Evolutionary conservation across 257 asterid species (phyloP), one percentile per base, ranked within the genome.

Genomic region (Fraxinus cuspidata): DNA sequence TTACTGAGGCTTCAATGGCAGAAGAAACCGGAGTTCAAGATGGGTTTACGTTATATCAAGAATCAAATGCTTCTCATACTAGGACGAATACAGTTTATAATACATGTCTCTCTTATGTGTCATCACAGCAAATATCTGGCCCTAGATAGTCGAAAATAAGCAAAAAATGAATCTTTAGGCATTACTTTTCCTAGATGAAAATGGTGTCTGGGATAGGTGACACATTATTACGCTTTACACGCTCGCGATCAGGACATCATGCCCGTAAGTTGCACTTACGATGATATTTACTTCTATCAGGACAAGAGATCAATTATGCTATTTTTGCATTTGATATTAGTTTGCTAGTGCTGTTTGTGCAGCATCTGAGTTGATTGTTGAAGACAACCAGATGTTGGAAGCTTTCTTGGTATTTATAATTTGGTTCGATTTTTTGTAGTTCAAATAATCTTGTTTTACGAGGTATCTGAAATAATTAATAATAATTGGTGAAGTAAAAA

Each of bases 81-180:
- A 83, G 87, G 73, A 49, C 78, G 18, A 72, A 74, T 35, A 83
- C 82, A 71, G 72, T 73, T 38, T 77, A 89, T 40, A 64, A 76
- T 81, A 76, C 74, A 4, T 19, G 32, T 21, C 69, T 71, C 29
- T 84, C 90, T 71, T 77, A 76, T 66, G 65, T 83, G 53, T 84
- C 93, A 0, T 87, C 90, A 1, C 84, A 88, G 77, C 85, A 88
- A 73, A 72, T 89, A 23, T 88, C 91, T 7, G 92, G 90, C 38
- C 89, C 92, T 16, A 86, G 88, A 79, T 87, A 82, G 71, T 47
- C n/a, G 56, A 47, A 47, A 12, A 10, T 47, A 15, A 47, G 56
- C n/a, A 15, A 15, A 15, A 47, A 47, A 4, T 11, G 4, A 47
- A 44, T 13, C 19, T 19, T 13, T 44, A 13, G 5, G 2, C 42